Conservation (phyloP, 78 protist species). For the Bigelowiella natans region DNA sequence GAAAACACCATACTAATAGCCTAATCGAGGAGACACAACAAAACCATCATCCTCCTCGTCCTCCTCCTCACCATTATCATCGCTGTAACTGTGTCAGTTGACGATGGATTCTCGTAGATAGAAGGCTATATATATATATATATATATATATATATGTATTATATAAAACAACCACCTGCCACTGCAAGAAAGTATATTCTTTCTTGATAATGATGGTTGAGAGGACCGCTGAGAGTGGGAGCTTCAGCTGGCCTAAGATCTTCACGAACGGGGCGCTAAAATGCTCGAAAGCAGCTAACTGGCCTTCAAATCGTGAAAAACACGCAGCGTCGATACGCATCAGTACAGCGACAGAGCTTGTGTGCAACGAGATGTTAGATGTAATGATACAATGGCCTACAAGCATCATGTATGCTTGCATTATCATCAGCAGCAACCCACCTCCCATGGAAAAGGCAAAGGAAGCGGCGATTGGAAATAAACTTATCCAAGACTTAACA, state of each 20-base stretch:
- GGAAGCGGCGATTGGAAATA: not conserved
- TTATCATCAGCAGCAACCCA: too few species aligned
- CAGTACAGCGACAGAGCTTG: too few species aligned
- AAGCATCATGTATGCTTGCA: too few species aligned
- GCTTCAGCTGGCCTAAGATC: not conserved
- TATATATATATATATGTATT: not conserved
- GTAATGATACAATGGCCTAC: too few species aligned
- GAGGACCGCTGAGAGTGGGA: not conserved
- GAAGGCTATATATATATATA: not conserved
- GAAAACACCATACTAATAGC: not conserved
- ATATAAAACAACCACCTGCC: not conserved
- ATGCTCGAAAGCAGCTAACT: not conserved
- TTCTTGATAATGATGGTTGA: not conserved
- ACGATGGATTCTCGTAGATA: not conserved
- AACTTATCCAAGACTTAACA: not conserved
- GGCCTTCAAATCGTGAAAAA: too few species aligned
- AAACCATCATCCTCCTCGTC: too few species aligned
- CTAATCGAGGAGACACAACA: too few species aligned
- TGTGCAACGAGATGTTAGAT: too few species aligned
- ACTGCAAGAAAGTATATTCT: not conserved
- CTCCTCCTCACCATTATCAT: too few species aligned
- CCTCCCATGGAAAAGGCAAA: not conserved
- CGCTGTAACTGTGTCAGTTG: too few species aligned
- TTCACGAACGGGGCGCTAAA: not conserved
- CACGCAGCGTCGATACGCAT: too few species aligned